Evolutionary conservation across 2,329 filamentous ascomycete species (phyloP), one percentile per base, ranked within the genome.

Genomic region (Trichoderma sp.): DNA sequence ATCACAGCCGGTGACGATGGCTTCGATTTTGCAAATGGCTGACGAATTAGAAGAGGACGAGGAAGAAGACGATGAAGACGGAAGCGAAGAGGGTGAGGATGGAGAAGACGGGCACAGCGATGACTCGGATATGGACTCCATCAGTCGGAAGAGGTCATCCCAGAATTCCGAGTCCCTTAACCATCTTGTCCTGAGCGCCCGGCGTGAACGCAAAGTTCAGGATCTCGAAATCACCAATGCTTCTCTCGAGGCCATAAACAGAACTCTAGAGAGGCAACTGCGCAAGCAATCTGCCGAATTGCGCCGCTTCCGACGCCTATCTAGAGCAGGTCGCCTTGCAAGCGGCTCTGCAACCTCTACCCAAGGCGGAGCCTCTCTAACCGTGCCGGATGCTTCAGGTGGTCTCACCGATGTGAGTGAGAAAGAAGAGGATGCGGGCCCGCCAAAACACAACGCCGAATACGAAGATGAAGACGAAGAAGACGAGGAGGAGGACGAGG

Each of bases 191-290:
- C 87, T 91, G n/a, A 95, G 93, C 76, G 95, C 95, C 15, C 88
- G 95, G 34, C 87, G 93, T 39, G 95, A 98, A 78, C 88, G 95
- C 70, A 99, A 98, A 81, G 94, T 99, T 1, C 87, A 98, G 72
- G 95, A 99, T 77, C 83, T 99, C 6, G 93, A 99, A 77, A 99
- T 99, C 71, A 97, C 92, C 66, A 99, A 99, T 75, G 95, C 93
- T 1, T 97, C 94, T 1, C 85, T 99, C 3, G 87, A 97, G 67
- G 95, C 95, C 48, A 98, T 99, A 80, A 99, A 99, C 76, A 87
- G 94, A 64, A 95, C 93, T 0, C 82, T 99, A 0, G 95, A 99
- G 80, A 88, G 93, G 27, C 93, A 98, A 76, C 85, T 99, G 73
- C 89, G 93, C 29, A 97, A 97, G 76, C 94, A 98, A 74, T 94